Conservation (phyloP, 1,284 basidiomycete species). For the Naganishia sp. region DNA sequence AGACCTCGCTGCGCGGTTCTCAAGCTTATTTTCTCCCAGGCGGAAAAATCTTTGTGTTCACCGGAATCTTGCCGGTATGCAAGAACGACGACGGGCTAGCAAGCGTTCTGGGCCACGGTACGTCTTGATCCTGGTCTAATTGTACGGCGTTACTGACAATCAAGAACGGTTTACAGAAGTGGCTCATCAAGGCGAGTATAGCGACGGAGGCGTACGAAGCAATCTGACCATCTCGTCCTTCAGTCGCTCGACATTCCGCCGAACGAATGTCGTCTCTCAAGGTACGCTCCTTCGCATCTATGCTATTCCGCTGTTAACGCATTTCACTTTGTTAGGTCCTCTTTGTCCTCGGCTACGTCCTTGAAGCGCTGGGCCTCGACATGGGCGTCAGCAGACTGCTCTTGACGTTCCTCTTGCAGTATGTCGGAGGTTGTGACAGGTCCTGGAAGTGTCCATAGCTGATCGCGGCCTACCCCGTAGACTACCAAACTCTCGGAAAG, state of each 20-base stretch:
- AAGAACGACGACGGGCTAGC: slow-evolving; percentile 80
- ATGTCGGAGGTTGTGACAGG: slow-evolving; percentile 27
- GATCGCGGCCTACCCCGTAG: slow-evolving; percentile 36
- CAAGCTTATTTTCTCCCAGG: slow-evolving; percentile 50
- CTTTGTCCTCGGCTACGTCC: slow-evolving; percentile 58
- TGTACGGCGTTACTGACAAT: neutral
- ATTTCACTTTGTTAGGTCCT: slow-evolving; percentile 55
- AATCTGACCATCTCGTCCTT: neutral
- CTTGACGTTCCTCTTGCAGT: slow-evolving; percentile 64
- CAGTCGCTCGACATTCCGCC: slow-evolving; percentile 73
- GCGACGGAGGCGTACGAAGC: neutral
- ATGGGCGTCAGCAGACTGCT: slow-evolving; percentile 56
- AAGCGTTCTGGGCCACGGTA: slow-evolving; percentile 82
- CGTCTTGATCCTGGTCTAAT: slow-evolving; percentile 37
- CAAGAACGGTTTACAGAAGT: slow-evolving; percentile 62
- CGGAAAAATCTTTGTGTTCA: slow-evolving; percentile 80
- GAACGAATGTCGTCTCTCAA: slow-evolving; percentile 67
- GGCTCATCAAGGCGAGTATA: slow-evolving; percentile 70
- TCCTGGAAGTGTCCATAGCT: neutral
- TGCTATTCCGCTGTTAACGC: slow-evolving; percentile 56
- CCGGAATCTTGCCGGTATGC: slow-evolving; percentile 80
- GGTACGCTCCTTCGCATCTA: slow-evolving; percentile 29
- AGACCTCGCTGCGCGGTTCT: neutral
- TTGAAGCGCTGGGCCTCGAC: slow-evolving; percentile 65
- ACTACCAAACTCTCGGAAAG: slow-evolving; percentile 78